Conservation (phyloP, 2,329 filamentous ascomycete species). For the Sporothrix brasiliensis region DNA sequence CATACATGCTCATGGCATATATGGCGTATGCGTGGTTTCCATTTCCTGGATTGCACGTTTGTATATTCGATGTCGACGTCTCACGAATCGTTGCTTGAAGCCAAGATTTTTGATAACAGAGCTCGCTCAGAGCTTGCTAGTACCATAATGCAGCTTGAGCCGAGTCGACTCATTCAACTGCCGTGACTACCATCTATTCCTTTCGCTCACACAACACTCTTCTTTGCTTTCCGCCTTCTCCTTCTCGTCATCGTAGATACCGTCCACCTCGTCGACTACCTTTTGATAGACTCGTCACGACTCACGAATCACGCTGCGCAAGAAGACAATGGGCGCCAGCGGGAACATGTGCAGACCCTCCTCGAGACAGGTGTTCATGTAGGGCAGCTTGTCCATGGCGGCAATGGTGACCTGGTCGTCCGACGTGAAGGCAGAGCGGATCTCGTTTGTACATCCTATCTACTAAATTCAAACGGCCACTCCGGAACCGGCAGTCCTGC, state of each 20-base stretch:
- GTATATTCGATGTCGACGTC: not conserved
- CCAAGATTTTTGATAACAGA: too few species aligned
- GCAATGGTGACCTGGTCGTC: conserved; percentile 40
- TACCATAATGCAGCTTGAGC: conserved; percentile 10
- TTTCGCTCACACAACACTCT: not conserved
- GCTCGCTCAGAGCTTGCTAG: not conserved
- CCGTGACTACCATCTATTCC: not conserved
- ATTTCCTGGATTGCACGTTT: not conserved
- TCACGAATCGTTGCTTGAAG: too few species aligned
- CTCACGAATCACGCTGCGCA: not conserved
- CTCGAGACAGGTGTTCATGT: conserved; percentile 43
- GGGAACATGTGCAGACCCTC: conserved; percentile 42
- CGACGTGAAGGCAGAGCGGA: conserved; percentile 39
- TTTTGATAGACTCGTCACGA: not conserved
- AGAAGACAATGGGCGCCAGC: conserved; percentile 37
- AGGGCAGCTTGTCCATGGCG: conserved; percentile 38
- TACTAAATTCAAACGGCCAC: not conserved
- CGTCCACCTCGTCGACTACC: not conserved
- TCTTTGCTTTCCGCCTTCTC: not conserved
- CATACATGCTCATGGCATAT: not conserved
- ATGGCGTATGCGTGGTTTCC: too few species aligned
- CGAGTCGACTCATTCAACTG: too few species aligned
- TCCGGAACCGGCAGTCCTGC: not conserved
- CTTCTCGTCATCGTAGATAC: not conserved
- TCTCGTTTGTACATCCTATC: conserved; percentile 35